Evolutionary conservation across 129 eudicot species (phyloP).

Genomic region (Escallonia rubra): DNA sequence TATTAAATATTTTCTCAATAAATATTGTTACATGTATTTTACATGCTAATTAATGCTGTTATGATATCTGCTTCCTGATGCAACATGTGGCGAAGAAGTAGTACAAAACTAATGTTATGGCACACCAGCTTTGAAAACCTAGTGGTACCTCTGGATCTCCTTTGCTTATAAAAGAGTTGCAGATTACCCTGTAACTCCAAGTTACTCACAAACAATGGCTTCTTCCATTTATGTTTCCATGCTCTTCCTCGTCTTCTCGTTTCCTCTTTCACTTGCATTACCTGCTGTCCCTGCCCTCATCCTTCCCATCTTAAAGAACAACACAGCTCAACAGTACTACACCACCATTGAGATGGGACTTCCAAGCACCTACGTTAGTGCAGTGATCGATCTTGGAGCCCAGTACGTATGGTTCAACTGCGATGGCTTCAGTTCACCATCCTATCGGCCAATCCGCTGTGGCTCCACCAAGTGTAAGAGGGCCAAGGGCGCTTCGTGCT

Average conservation of each 20-base stretch:
- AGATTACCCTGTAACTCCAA: no score
- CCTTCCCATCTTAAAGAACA: slow-evolving; percentile 31
- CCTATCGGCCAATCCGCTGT: slow-evolving; percentile 28
- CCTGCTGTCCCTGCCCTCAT: slow-evolving; percentile 6
- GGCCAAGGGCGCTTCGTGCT: slow-evolving; percentile 16
- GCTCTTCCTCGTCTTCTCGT: not conserved
- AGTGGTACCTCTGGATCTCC: no score
- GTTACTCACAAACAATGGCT: slow-evolving; percentile 21
- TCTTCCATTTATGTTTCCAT: slow-evolving; percentile 8
- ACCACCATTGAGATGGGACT: slow-evolving; percentile 20
- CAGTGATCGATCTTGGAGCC: slow-evolving; percentile 31
- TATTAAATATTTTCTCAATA: no score
- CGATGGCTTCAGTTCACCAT: slow-evolving; percentile 17
- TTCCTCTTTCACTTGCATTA: slow-evolving; percentile 7
- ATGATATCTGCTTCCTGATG: no score
- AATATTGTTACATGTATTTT: no score
- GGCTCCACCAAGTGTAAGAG: slow-evolving; percentile 11
- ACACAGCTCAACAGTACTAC: slow-evolving; percentile 23
- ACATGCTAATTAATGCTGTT: no score
- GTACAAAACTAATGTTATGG: no score
- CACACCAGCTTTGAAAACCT: no score
- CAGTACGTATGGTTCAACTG: slow-evolving; percentile 29
- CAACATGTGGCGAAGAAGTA: no score
- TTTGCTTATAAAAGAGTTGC: no score
- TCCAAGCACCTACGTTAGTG: slow-evolving; percentile 1